Conservation (phyloP, 169 alveolate species). For the Plasmodium ovale region DNA sequence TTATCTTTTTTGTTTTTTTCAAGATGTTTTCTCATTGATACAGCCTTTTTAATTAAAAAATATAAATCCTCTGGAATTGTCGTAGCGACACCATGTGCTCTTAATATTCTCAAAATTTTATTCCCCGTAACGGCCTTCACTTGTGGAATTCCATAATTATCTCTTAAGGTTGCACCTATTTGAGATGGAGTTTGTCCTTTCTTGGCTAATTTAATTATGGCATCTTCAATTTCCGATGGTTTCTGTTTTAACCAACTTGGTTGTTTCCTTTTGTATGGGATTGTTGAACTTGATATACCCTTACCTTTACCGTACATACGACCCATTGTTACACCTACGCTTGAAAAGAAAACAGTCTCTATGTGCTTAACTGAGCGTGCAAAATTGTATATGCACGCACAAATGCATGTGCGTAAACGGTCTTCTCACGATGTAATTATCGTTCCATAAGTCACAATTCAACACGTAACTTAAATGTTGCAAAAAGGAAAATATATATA, state of each 20-base stretch:
- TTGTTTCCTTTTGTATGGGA: constrained; percentile 97
- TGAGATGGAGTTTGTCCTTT: constrained; percentile 98
- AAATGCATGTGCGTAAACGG: no score
- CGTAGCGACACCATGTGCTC: constrained; percentile 97
- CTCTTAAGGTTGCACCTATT: constrained; percentile 99
- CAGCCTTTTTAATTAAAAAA: constrained; percentile 98
- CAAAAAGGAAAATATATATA: no score
- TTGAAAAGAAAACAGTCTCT: no score
- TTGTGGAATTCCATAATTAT: constrained; percentile 97
- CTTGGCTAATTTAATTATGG: constrained; percentile 96
- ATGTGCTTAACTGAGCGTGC: no score
- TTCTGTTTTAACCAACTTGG: constrained; percentile 98
- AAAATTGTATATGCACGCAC: no score
- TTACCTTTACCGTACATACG: constrained; percentile 94
- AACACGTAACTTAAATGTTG: no score
- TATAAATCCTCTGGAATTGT: constrained; percentile 99
- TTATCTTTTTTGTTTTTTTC: constrained; percentile 97
- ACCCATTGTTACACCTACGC: constrained; percentile 87
- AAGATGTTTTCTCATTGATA: constrained; percentile 98
- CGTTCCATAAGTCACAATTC: no score
- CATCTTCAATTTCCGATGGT: constrained; percentile 94
- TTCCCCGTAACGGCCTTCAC: constrained; percentile 96
- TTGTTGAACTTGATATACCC: constrained; percentile 95
- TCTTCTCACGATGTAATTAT: no score
- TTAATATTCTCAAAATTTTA: constrained; percentile 97